phyloP scores from a whole-genome alignment of 176 grass and related monocot species.

The Zea mays region DNA sequence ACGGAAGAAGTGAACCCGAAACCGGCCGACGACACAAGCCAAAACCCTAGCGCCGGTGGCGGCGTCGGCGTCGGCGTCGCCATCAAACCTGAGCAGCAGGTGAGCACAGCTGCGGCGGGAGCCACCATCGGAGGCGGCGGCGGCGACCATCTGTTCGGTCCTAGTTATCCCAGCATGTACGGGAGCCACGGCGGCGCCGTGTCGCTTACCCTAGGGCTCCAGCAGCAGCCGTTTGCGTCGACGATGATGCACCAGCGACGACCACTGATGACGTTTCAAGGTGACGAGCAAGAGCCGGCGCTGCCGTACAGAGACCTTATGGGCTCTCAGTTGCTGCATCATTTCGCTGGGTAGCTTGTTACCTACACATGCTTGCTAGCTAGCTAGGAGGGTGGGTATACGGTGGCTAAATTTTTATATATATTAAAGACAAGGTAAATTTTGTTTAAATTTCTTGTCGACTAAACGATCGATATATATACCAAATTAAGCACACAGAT shows the following conservation, averaged over 20 bases:
- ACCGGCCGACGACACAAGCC: not conserved
- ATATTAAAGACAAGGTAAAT: no score
- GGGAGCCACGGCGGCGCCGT: not conserved
- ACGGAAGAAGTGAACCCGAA: conserved; percentile 53
- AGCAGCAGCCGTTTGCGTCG: conserved; percentile 49
- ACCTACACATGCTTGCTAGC: not conserved
- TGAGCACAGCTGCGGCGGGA: not conserved
- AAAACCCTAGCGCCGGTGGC: conserved; percentile 26
- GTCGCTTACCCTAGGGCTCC: conserved; percentile 68
- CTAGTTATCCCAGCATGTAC: not conserved
- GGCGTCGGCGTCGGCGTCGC: not conserved
- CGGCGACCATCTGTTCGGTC: not conserved
- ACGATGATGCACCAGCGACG: conserved; percentile 25
- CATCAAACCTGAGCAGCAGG: conserved; percentile 11
- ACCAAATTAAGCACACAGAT: no score
- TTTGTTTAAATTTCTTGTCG: no score
- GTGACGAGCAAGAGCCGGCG: not conserved
- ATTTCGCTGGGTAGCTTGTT: conserved; percentile 39
- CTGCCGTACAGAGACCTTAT: conserved; percentile 60
- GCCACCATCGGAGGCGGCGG: not conserved
- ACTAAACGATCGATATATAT: no score
- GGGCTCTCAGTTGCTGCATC: conserved; percentile 57
- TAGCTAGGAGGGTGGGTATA: no score
- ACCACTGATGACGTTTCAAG: conserved; percentile 15
- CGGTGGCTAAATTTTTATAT: no score